Evolutionary conservation across 257 asterid genomes (phyloP), one percentile per base, ranked within the genome.

Genomic region (Anisodus tanguticus): DNA sequence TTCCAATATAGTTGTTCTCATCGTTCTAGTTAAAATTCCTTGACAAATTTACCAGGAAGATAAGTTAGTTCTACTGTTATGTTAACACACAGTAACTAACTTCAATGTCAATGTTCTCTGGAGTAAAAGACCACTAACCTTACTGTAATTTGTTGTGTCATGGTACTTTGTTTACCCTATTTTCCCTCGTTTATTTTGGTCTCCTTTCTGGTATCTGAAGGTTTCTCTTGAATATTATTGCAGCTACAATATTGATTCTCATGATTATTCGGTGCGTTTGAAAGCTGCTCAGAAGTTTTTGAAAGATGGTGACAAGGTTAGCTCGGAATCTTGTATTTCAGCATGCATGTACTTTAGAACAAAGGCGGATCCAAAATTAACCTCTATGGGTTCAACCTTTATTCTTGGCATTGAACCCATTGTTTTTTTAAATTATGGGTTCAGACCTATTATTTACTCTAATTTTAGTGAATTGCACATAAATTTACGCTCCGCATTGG

Each of bases 171-270:
- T 19, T 72, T 45, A 49, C 4, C 60, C 41, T 49, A 31, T 47
- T 72, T 72, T 72, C 41, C 37, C 17, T 0, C 57, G 17, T 45
- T 71, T 45, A 9, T n/a, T n/a, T 19, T 49, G 60, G 60, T 22
- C 19, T 74, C 9, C 6, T 47, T 47, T 74, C 79, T 68, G 79
- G 60, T 63, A 62, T 70, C 9, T 57, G 85, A 64, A 79, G 63
- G 37, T 79, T 68, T 62, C 39, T 63, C 45, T 60, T 37, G 77
- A 80, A 83, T 66, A 45, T 83, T 17, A 58, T 89, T 90, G 88
- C 99, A 97, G 99, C 70, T 97, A 91, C 83, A 97, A 95, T 85
- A 97, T 97, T 80, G 99, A 95, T 79, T 94, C 89, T 74, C 99
- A 97, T 82, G 99, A 97, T 92, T 97, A 97, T 83, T 84, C 97